Evolutionary conservation across 164 flowering plant species (phyloP).

Genomic region (Annona cherimola): DNA sequence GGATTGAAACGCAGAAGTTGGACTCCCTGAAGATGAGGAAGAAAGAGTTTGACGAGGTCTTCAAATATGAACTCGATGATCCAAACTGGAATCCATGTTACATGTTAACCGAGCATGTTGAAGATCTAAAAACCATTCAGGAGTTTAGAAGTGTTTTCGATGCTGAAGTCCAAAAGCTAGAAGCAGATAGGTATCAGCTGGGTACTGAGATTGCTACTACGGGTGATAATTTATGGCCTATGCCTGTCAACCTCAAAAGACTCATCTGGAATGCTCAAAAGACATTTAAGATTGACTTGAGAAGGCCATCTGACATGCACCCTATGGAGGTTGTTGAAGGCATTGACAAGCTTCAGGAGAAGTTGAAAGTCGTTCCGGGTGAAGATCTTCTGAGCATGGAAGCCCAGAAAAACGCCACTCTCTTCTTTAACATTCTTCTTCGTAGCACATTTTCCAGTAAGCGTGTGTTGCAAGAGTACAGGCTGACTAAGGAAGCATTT

Average conservation of each 20-base stretch:
- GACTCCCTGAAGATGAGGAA: slow-evolving; percentile 75
- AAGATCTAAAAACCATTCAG: slow-evolving; percentile 40
- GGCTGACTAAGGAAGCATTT: slow-evolving; percentile 88
- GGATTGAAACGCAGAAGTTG: slow-evolving; percentile 82
- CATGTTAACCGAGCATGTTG: slow-evolving; percentile 75
- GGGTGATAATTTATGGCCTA: slow-evolving; percentile 83
- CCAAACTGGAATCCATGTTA: slow-evolving; percentile 80
- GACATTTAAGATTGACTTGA: slow-evolving; percentile 78
- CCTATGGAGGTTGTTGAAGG: slow-evolving; percentile 97
- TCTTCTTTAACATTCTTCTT: slow-evolving; percentile 75
- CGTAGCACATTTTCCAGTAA: slow-evolving; percentile 94
- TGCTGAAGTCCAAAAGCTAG: slow-evolving; percentile 88
- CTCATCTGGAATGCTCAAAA: slow-evolving; percentile 93
- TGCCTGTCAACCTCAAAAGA: slow-evolving; percentile 92
- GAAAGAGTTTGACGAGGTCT: slow-evolving; percentile 3
- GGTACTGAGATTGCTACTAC: slow-evolving; percentile 89
- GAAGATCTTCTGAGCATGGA: slow-evolving; percentile 79
- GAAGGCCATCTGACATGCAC: slow-evolving; percentile 89
- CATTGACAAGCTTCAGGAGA: slow-evolving; percentile 91
- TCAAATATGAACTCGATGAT: slow-evolving; percentile 46
- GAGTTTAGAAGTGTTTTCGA: slow-evolving; percentile 76
- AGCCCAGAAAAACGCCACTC: slow-evolving; percentile 94
- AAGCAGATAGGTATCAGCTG: slow-evolving; percentile 73
- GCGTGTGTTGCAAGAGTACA: slow-evolving; percentile 83
- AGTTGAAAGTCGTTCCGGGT: slow-evolving; percentile 91